Percentiles rank a stretch among this genome's conserved stretches.
Conservation (phyloP, 2,329 filamentous ascomycete genomes). For the Teratosphaeria destructans region DNA sequence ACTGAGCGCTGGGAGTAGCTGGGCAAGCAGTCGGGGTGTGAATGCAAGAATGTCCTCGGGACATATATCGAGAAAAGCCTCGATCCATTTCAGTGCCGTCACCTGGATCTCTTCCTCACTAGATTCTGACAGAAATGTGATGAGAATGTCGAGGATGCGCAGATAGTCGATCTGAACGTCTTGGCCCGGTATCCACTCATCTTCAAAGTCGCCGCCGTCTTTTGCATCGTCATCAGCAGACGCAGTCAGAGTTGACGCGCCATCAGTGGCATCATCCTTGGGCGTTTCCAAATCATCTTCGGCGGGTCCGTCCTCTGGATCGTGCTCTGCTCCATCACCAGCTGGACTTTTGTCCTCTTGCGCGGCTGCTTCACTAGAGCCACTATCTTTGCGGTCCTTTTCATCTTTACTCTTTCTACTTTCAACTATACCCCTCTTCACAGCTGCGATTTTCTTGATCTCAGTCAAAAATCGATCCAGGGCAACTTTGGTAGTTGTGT, state of each 20-base stretch:
- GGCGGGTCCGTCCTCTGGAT: not conserved
- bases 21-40: constrained; percentile 80
- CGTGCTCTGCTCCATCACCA: constrained; percentile 3
- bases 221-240: constrained; percentile 40
- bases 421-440: constrained; percentile 86
- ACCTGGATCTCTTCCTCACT: constrained; percentile 83
- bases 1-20: constrained; percentile 87
- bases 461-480: constrained; percentile 85
- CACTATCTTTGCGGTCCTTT: constrained; percentile 15
- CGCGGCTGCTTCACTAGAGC: constrained; percentile 8
- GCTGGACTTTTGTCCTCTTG: constrained; percentile 3
- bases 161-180: constrained; percentile 92
- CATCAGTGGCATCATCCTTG: constrained; percentile 22
- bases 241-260: constrained; percentile 25
- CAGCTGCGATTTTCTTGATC: constrained; percentile 84
- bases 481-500: constrained; percentile 79
- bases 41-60: constrained; percentile 93
- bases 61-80: constrained; percentile 92
- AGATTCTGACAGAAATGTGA: constrained; percentile 75
- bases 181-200: constrained; percentile 95
- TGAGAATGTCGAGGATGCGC: constrained; percentile 82
- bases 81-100: constrained; percentile 88
- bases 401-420: constrained; percentile 59
- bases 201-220: constrained; percentile 52
- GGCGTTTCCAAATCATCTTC: not conserved